phyloP scores from a whole-genome alignment of 2,329 filamentous ascomycete genomes.

The Fusarium solani-melongenae region DNA sequence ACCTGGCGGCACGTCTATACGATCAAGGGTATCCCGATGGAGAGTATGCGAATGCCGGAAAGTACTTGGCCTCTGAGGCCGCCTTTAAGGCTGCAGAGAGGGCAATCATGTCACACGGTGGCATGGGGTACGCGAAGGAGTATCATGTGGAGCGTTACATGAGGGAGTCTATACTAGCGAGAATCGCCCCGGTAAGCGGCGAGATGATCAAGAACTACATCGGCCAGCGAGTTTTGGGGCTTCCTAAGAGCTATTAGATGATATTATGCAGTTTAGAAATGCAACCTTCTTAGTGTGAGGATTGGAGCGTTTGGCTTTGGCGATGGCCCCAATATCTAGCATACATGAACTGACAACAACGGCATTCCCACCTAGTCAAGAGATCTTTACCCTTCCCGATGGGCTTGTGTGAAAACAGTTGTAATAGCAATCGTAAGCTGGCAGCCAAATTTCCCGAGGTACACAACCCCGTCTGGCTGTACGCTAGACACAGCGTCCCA shows the following conservation, averaged over 20 bases:
- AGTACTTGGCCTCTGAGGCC: slow-evolving; percentile 16
- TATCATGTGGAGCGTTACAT: slow-evolving; percentile 25
- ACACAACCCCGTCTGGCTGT: too few species aligned
- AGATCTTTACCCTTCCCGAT: too few species aligned
- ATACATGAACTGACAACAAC: too few species aligned
- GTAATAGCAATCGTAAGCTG: too few species aligned
- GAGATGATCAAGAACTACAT: slow-evolving; percentile 31
- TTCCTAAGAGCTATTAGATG: neutral
- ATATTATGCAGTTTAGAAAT: too few species aligned
- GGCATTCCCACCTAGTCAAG: too few species aligned
- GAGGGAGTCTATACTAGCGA: slow-evolving; percentile 3
- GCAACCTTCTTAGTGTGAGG: too few species aligned
- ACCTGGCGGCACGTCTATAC: slow-evolving; percentile 17
- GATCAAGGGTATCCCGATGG: slow-evolving; percentile 10
- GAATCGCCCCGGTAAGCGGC: slow-evolving; percentile 16
- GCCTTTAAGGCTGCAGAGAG: slow-evolving; percentile 21
- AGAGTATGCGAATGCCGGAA: slow-evolving; percentile 22
- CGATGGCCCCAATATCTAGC: too few species aligned
- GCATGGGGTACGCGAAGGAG: slow-evolving; percentile 20
- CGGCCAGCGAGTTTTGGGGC: neutral
- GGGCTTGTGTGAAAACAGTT: too few species aligned
- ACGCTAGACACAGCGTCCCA: too few species aligned
- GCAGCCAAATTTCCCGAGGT: too few species aligned
- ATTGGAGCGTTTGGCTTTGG: too few species aligned
- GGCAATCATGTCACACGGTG: slow-evolving; percentile 18